Evolutionary conservation across 2,329 filamentous ascomycete species (phyloP).

Genomic region (Fusarium anguioides): DNA sequence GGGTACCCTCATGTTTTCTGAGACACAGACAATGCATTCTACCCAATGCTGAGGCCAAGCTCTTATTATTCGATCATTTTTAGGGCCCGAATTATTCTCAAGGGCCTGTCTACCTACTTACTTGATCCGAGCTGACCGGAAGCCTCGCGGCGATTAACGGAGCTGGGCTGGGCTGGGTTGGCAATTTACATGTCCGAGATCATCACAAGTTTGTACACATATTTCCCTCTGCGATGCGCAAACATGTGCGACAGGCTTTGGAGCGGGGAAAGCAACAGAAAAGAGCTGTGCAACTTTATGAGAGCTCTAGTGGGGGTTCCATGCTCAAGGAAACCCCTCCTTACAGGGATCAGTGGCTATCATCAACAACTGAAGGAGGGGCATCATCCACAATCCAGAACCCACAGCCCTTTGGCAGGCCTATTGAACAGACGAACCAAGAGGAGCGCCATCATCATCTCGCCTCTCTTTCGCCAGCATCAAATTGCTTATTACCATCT

Average conservation of each 20-base stretch:
- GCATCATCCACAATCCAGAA: conserved; percentile 36
- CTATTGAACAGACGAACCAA: conserved; percentile 35
- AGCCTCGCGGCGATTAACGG: conserved; percentile 10
- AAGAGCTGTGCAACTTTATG: conserved; percentile 14
- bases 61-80: neutral
- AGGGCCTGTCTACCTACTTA: no score
- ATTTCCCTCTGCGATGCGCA: conserved; percentile 8
- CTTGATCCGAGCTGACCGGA: conserved; percentile 18
- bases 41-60: neutral
- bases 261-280: conserved; percentile 29
- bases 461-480: conserved; percentile 29
- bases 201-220: conserved; percentile 16
- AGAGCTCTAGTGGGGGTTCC: conserved; percentile 36
- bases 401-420: conserved; percentile 33
- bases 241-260: conserved; percentile 32
- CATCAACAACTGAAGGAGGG: conserved; percentile 36
- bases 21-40: conserved; percentile 10
- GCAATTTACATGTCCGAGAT: conserved; percentile 38
- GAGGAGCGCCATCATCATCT: conserved; percentile 32
- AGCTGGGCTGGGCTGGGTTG: neutral
- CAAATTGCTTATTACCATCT: conserved; percentile 3
- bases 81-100: conserved; percentile 1
- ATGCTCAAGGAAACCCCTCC: conserved; percentile 22
- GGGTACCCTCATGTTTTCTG: conserved; percentile 11
- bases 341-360: conserved; percentile 30